Evolutionary conservation across 164 flowering plant species (phyloP).

Genomic region (Echeveria elegans): DNA sequence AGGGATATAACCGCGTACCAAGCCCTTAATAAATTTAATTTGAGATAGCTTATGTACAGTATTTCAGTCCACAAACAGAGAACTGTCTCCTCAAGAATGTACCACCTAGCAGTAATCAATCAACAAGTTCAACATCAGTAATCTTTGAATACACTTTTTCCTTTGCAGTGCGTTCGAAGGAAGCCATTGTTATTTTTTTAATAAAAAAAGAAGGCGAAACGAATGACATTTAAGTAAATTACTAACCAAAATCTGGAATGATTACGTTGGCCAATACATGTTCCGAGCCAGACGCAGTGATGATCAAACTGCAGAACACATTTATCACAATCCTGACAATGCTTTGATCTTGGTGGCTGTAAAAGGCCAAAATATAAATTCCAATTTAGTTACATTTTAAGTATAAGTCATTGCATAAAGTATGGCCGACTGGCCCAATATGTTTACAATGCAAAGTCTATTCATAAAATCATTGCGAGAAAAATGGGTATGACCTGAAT

Average conservation of each 20-base stretch:
- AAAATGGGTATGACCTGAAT: conserved; percentile 51
- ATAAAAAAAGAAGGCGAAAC: not conserved
- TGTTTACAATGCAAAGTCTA: not conserved
- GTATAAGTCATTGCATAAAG: too few species aligned
- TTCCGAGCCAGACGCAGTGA: conserved; percentile 99
- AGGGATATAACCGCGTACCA: conserved; percentile 33
- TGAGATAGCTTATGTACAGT: conserved; percentile 61
- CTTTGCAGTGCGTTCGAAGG: not conserved
- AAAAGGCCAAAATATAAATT: conserved; percentile 2
- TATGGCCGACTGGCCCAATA: too few species aligned
- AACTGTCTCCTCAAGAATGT: conserved; percentile 71
- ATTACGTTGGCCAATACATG: conserved; percentile 93
- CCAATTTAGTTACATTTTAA: not conserved
- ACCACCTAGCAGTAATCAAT: conserved; percentile 59
- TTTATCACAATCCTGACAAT: conserved; percentile 96
- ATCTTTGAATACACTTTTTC: not conserved
- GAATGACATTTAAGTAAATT: conserved; percentile 2
- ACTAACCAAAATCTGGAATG: conserved; percentile 96
- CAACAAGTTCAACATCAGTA: not conserved
- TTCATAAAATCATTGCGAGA: conserved; percentile 3
- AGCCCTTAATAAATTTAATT: conserved; percentile 37
- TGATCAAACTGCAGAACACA: conserved; percentile 99
- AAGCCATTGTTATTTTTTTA: too few species aligned
- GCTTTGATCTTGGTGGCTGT: conserved; percentile 98
- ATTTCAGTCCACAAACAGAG: conserved; percentile 80